Evolutionary conservation across 75 land plant species (phyloP).

Genomic region (Sequoiadendron giganteum): DNA sequence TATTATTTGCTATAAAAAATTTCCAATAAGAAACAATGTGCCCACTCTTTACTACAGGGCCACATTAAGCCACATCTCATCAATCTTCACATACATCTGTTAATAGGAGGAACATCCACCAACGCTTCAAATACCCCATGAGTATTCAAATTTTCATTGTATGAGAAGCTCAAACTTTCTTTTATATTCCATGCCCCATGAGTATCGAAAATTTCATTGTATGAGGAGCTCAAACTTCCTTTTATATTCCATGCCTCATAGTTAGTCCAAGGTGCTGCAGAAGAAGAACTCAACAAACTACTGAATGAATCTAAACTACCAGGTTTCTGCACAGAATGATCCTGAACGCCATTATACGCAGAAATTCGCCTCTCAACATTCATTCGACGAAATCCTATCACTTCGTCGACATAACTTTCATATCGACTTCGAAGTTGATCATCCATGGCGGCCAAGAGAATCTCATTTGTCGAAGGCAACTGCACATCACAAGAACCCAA

Average conservation of each 20-base stretch:
- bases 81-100: neutral
- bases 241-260: neutral
- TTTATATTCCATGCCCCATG: neutral
- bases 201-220: neutral
- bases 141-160: neutral
- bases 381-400: slow-evolving; percentile 29
- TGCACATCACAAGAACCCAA: neutral
- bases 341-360: slow-evolving; percentile 47
- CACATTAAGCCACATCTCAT: no score
- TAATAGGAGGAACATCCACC: neutral
- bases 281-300: neutral
- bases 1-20: no score
- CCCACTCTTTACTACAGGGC: no score
- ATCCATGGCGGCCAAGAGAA: neutral
- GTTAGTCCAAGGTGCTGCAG: neutral
- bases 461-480: neutral
- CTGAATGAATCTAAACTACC: neutral
- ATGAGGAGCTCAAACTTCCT: neutral
- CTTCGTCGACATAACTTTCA: neutral
- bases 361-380: slow-evolving; percentile 50
- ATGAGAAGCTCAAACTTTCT: neutral
- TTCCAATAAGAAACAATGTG: no score
- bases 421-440: neutral
- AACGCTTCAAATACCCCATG: neutral
- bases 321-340: slow-evolving; percentile 13